Conservation (phyloP, 2,329 filamentous ascomycete genomes). For the Biscogniauxia sp. region DNA sequence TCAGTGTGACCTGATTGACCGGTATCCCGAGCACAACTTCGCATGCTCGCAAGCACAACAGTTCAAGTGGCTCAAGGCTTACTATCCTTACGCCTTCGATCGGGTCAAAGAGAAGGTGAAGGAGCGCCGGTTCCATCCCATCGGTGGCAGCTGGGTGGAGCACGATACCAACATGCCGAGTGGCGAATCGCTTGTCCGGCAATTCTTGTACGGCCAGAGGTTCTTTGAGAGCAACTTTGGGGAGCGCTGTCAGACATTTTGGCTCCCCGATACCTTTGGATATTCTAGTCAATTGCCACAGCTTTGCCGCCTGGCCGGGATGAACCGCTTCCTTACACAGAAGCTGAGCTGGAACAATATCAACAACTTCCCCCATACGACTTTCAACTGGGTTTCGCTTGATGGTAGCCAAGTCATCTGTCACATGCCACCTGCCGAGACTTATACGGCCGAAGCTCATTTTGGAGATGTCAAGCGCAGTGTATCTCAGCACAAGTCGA, state of each 20-base stretch:
- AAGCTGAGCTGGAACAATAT: constrained; percentile 99
- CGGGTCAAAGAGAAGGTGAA: constrained; percentile 90
- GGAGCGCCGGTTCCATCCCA: constrained; percentile 87
- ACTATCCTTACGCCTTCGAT: constrained; percentile 86
- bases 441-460: constrained; percentile 90
- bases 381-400: constrained; percentile 96
- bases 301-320: constrained; percentile 87
- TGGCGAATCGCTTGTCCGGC: constrained; percentile 87
- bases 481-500: constrained; percentile 87
- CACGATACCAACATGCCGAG: constrained; percentile 98
- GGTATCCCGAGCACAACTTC: constrained; percentile 92
- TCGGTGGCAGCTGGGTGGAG: constrained; percentile 98
- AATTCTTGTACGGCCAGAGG: constrained; percentile 93
- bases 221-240: constrained; percentile 95
- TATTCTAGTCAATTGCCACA: constrained; percentile 95
- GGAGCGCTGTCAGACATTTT: constrained; percentile 85
- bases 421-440: constrained; percentile 95
- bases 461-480: constrained; percentile 93
- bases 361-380: constrained; percentile 97
- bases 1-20: constrained; percentile 92
- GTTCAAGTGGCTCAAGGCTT: constrained; percentile 92
- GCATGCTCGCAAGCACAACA: constrained; percentile 93
- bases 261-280: constrained; percentile 97
- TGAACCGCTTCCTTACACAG: constrained; percentile 95
- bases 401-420: constrained; percentile 96